phyloP scores from a whole-genome alignment of 345 rosid species.

The Dovyalis caffra region DNA sequence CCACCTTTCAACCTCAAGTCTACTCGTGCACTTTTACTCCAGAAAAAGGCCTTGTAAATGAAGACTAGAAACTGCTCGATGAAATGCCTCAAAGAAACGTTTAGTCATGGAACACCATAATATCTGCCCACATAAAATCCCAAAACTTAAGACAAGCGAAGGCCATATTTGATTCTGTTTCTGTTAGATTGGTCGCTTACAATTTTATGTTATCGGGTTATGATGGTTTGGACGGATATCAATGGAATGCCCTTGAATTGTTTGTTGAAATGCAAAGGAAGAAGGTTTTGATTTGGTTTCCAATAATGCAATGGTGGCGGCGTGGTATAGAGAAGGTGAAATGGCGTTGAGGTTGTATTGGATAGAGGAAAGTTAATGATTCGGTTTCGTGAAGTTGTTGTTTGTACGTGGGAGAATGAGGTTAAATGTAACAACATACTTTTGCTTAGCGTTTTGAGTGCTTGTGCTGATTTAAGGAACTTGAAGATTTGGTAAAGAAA shows the following conservation, averaged over 20 bases:
- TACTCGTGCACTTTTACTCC: slow-evolving; percentile 46
- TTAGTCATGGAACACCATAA: slow-evolving; percentile 68
- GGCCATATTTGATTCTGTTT: slow-evolving; percentile 45
- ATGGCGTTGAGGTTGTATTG: too few species aligned
- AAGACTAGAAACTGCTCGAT: slow-evolving; percentile 72
- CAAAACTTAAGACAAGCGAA: slow-evolving; percentile 46
- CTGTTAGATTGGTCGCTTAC: slow-evolving; percentile 58
- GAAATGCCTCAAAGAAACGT: slow-evolving; percentile 69
- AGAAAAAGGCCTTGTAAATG: slow-evolving; percentile 34
- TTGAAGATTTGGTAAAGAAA: slow-evolving; percentile 35
- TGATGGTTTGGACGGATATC: slow-evolving; percentile 45
- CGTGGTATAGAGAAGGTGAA: too few species aligned
- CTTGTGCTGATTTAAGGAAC: slow-evolving; percentile 38
- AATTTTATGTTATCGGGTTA: slow-evolving; percentile 61
- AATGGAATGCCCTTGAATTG: slow-evolving; percentile 45
- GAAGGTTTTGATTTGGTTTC: slow-evolving; percentile 43
- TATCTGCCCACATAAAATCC: slow-evolving; percentile 55
- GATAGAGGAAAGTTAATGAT: slow-evolving; percentile 41
- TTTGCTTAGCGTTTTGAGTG: slow-evolving; percentile 42
- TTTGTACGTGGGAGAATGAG: slow-evolving; percentile 37
- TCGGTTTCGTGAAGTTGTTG: slow-evolving; percentile 48
- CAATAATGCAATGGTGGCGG: too few species aligned
- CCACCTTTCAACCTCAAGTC: slow-evolving; percentile 41
- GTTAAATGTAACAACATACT: slow-evolving; percentile 49
- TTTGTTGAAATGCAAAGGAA: slow-evolving; percentile 48